phyloP scores from a whole-genome alignment of 164 flowering plant species.

The Macadamia tetraphylla region DNA sequence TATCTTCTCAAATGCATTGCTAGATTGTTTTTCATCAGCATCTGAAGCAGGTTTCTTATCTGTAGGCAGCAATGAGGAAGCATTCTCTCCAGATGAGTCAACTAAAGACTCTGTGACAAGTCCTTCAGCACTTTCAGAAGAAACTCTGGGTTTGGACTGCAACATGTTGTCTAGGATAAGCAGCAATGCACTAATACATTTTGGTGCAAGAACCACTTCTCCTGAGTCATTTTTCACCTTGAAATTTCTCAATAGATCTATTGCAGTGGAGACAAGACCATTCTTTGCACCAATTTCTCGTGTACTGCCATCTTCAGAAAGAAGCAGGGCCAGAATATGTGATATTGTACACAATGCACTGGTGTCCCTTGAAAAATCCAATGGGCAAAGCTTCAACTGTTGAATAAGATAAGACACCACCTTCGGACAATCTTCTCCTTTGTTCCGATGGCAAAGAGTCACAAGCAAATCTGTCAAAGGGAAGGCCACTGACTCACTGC shows the following conservation, averaged over 20 bases:
- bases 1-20: constrained; percentile 49
- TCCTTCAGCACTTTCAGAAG: constrained; percentile 37
- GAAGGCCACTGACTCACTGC: constrained; percentile 66
- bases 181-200: constrained; percentile 72
- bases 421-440: constrained; percentile 77
- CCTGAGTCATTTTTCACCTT: constrained; percentile 36
- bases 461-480: constrained; percentile 75
- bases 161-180: constrained; percentile 77
- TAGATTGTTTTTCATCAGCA: constrained; percentile 35
- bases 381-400: constrained; percentile 63
- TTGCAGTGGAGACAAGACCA: constrained; percentile 53
- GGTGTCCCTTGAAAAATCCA: constrained; percentile 55
- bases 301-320: constrained; percentile 63
- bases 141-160: constrained; percentile 55
- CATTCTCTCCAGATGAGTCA: constrained; percentile 43
- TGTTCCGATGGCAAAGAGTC: constrained; percentile 69
- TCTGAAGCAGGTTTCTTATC: constrained; percentile 32
- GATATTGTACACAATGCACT: constrained; percentile 51
- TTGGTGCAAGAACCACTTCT: constrained; percentile 48
- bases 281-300: constrained; percentile 68
- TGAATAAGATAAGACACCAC: constrained; percentile 65
- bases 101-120: constrained; percentile 27
- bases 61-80: constrained; percentile 22
- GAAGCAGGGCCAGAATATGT: constrained; percentile 73
- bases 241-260: constrained; percentile 57